phyloP scores from a whole-genome alignment of 257 asterid species.

The Solanum habrochaites region DNA sequence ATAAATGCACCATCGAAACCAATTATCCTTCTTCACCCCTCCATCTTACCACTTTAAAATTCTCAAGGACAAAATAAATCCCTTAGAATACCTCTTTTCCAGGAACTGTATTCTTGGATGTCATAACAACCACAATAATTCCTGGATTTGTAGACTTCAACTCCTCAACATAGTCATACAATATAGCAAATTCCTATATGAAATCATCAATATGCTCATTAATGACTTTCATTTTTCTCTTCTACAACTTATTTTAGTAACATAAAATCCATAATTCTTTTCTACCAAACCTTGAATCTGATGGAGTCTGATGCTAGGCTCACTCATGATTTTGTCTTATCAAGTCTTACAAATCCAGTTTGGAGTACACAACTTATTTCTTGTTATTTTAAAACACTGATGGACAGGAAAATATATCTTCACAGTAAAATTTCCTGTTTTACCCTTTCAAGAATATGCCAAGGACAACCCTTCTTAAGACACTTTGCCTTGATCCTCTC shows the following conservation, averaged over 20 bases:
- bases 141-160: background rate
- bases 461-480: background rate
- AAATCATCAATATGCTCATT: background rate
- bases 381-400: background rate
- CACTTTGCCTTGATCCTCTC: too few species aligned
- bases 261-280: background rate
- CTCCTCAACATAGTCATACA: background rate
- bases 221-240: background rate
- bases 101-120: background rate
- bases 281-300: background rate
- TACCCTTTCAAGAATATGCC: slow-evolving; percentile 1
- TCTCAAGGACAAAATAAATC: background rate
- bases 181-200: background rate
- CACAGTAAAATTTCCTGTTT: background rate
- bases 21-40: background rate
- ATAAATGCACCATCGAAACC: background rate
- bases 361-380: background rate
- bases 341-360: background rate
- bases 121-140: background rate
- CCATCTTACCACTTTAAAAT: background rate
- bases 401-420: background rate
- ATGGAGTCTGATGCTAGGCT: background rate
- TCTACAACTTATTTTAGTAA: background rate
- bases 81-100: background rate
- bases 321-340: background rate